Conservation (phyloP, 345 rosid species). For the Brassica juncea region DNA sequence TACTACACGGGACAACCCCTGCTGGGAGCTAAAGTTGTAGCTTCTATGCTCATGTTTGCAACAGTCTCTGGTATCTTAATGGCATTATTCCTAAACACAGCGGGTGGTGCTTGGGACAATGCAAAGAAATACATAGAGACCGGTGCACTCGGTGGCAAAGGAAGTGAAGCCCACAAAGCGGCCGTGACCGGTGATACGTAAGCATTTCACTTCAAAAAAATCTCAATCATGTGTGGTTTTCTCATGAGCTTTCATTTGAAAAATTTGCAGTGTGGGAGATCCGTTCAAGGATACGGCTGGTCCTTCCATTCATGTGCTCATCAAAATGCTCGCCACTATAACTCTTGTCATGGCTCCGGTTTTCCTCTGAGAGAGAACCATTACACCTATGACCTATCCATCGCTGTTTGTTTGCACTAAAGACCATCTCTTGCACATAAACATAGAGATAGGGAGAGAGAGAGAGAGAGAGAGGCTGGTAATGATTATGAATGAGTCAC, state of each 20-base stretch:
- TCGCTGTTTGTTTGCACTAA: neutral
- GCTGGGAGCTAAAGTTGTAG: constrained; percentile 96
- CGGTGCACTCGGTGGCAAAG: constrained; percentile 97
- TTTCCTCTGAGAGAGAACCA: constrained; percentile 49
- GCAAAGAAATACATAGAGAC: constrained; percentile 97
- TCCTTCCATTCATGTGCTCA: constrained; percentile 91
- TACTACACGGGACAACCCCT: constrained; percentile 87
- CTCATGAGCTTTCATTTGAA: constrained; percentile 10
- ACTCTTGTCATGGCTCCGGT: constrained; percentile 98
- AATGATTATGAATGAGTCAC: constrained; percentile 21
- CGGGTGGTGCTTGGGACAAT: constrained; percentile 99
- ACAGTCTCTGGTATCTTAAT: constrained; percentile 96
- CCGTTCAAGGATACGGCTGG: constrained; percentile 99
- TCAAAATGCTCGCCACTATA: constrained; percentile 79
- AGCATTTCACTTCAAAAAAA: constrained; percentile 33
- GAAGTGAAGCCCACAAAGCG: constrained; percentile 96
- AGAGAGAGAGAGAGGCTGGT: constrained; percentile 21
- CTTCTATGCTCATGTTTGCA: constrained; percentile 92
- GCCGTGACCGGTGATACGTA: constrained; percentile 98
- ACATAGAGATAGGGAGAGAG: constrained; percentile 31
- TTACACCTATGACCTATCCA: neutral
- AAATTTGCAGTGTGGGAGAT: constrained; percentile 85
- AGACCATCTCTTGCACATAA: constrained; percentile 38
- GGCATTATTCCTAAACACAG: constrained; percentile 98
- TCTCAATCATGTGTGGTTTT: neutral